Base-by-base conservation (phyloP, 1,284 basidiomycete species). In the Sphagnurus paluster region DNA sequence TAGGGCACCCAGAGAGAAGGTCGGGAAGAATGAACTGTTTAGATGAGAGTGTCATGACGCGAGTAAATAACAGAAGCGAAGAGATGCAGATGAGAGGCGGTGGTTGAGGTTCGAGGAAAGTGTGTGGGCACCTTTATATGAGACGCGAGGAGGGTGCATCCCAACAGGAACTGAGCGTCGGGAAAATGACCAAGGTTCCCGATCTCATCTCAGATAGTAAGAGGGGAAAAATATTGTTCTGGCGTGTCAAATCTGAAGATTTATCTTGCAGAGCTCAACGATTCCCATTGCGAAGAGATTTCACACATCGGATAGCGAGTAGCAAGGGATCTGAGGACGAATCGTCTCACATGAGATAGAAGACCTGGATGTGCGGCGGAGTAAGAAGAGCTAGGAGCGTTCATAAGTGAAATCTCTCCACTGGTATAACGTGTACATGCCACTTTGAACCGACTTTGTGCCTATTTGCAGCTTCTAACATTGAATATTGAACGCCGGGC, bases 21-120 rank as follows among this genome's bases (percentile, higher is more conserved):
- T 84, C 78, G 13, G 82, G 82, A 48, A 85, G 75, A 41, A 68
- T 57, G 58, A 82, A 79, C 42, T 69, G 68, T 19, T 57, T 57
- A 24, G 58, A 40, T 28, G 61, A 43, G 19, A 65, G 50, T 38
- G 60, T 47, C 67, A 74, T 75, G 26, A 46, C 48, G 35, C 43
- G 49, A 44, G 46, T 43, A 50, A 51, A 34, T 45, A 43, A 32
- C 41, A 21, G 25, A 43, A 40, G 28, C 40, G 39, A 37, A 36
- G 39, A 24, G 36, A 42, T 41, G 30, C 46, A 34, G 30, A 25
- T 39, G 38, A 16, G 38, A 5, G 35, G 38, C 28, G 20, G n/a
- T n/a, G n/a, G 29, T 25, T 50, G 44, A 28, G 6, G 21, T 38
- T 39, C 19, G 32, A 28, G 14, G 25, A 21, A 49, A 45, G 29